Percentiles rank a stretch among this genome's conserved stretches.
These are phyloP conservation scores for Colletotrichum trifolii DNA, from an alignment of 2,329 filamentous ascomycete genomes.

Conservation along the genomic window DNA sequence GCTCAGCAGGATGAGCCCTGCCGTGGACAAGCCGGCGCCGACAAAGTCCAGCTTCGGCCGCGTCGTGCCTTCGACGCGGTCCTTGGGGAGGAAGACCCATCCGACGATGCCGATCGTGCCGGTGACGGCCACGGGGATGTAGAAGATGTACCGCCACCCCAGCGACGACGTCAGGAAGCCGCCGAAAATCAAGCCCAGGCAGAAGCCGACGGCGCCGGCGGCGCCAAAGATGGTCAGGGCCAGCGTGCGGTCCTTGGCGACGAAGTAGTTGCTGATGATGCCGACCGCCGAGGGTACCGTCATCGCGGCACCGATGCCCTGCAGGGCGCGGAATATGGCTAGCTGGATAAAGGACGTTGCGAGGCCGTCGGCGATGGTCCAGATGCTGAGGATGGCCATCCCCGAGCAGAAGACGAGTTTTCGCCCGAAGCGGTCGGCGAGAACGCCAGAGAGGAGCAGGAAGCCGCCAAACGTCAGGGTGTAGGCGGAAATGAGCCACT, in stretches of 20 bases:
- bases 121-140: constrained; percentile 48
- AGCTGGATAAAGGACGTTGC: constrained; percentile 28
- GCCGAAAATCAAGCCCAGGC: constrained; percentile 24
- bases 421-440: constrained; percentile 32
- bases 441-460: constrained; percentile 20
- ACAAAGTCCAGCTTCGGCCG: constrained; percentile 53
- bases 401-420: constrained; percentile 30
- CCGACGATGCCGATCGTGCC: constrained; percentile 49
- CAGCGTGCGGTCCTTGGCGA: constrained; percentile 22
- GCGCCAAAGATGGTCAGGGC: constrained; percentile 30
- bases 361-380: constrained; percentile 25
- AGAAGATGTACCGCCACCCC: constrained; percentile 32
- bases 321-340: constrained; percentile 27
- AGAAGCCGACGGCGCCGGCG: constrained; percentile 27
- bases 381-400: constrained; percentile 27
- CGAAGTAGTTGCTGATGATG: constrained; percentile 52
- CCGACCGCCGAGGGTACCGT: constrained; percentile 83
- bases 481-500: constrained; percentile 33
- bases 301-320: constrained; percentile 67
- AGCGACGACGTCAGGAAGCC: constrained; percentile 29
- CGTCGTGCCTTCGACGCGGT: constrained; percentile 45
- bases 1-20: constrained; percentile 54
- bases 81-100: constrained; percentile 50
- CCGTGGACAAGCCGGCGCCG: constrained; percentile 53
- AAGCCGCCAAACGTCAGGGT: constrained; percentile 31